A percentile compares a stretch with the other conserved stretches of the same genome.
These are phyloP conservation scores for Rhododendron molle DNA, from an alignment of 148 eudicot genomes.

Conservation along the genomic window DNA sequence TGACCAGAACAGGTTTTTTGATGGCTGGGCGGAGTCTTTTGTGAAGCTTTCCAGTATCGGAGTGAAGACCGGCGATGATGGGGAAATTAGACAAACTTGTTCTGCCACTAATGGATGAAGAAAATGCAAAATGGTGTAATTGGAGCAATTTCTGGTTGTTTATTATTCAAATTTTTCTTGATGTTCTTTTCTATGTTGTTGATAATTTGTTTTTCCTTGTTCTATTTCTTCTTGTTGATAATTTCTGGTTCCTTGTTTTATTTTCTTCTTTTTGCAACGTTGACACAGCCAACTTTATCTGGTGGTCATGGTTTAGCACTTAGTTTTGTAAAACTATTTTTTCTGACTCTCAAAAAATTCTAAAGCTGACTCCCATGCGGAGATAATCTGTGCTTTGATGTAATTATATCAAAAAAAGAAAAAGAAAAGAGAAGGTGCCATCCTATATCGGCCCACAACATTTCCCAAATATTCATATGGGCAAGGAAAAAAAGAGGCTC, in stretches of 20 bases:
- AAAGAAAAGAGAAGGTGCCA: too few species aligned
- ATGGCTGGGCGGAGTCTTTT: conserved; percentile 49
- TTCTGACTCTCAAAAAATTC: too few species aligned
- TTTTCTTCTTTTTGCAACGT: not conserved
- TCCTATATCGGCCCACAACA: too few species aligned
- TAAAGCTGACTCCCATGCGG: too few species aligned
- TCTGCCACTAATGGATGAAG: conserved; percentile 27
- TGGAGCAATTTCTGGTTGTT: not conserved
- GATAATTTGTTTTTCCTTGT: not conserved
- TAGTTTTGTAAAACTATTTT: too few species aligned
- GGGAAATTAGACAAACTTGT: conserved; percentile 56
- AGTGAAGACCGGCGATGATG: conserved; percentile 41
- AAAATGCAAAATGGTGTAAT: not conserved
- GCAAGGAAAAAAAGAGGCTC: too few species aligned
- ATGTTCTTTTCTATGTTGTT: not conserved
- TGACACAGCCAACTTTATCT: not conserved
- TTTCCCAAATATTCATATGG: too few species aligned
- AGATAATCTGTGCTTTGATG: not conserved
- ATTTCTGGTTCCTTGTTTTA: not conserved
- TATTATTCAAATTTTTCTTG: not conserved
- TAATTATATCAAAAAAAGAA: too few species aligned
- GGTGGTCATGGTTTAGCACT: not conserved
- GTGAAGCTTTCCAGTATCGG: conserved; percentile 44
- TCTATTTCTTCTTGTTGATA: not conserved
- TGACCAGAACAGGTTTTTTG: conserved; percentile 33